phyloP scores from a whole-genome alignment of 2,329 filamentous ascomycete genomes.

The Colletotrichum brevisporum region DNA sequence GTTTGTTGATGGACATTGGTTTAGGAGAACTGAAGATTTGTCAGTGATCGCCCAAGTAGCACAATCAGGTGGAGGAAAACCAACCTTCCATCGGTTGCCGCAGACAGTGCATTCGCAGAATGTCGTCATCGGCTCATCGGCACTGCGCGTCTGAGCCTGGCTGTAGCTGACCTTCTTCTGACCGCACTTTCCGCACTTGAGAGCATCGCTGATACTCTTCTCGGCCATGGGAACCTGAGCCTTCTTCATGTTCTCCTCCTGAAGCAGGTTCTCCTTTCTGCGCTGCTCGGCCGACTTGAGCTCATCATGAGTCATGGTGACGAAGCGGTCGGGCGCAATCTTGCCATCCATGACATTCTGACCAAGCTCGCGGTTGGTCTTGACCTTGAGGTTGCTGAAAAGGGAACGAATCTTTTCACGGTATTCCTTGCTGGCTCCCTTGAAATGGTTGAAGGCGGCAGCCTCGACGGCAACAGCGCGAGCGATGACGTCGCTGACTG shows the following conservation, averaged over 20 bases:
- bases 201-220: conserved; percentile 88
- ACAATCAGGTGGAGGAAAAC: conserved; percentile 42
- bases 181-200: conserved; percentile 93
- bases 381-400: conserved; percentile 95
- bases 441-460: conserved; percentile 79
- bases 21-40: conserved; percentile 41
- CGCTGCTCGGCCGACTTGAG: conserved; percentile 89
- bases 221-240: conserved; percentile 94
- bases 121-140: conserved; percentile 92
- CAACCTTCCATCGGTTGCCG: conserved; percentile 80
- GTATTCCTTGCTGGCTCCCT: conserved; percentile 82
- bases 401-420: conserved; percentile 91
- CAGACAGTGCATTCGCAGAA: conserved; percentile 81
- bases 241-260: conserved; percentile 96
- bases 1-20: not conserved
- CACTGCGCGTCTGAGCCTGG: conserved; percentile 94
- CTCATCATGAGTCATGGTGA: conserved; percentile 90
- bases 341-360: conserved; percentile 81
- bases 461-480: conserved; percentile 86
- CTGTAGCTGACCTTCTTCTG: conserved; percentile 96
- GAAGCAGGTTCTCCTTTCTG: conserved; percentile 80
- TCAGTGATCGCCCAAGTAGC: not conserved
- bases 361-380: conserved; percentile 84
- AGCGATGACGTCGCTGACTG: conserved; percentile 79
- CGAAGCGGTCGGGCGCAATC: conserved; percentile 80